Percentiles rank a stretch among this genome's conserved stretches.
Evolutionary conservation across 352 stramenopile genomes (phyloP).

Genomic region (Phytophthora kernoviae): DNA sequence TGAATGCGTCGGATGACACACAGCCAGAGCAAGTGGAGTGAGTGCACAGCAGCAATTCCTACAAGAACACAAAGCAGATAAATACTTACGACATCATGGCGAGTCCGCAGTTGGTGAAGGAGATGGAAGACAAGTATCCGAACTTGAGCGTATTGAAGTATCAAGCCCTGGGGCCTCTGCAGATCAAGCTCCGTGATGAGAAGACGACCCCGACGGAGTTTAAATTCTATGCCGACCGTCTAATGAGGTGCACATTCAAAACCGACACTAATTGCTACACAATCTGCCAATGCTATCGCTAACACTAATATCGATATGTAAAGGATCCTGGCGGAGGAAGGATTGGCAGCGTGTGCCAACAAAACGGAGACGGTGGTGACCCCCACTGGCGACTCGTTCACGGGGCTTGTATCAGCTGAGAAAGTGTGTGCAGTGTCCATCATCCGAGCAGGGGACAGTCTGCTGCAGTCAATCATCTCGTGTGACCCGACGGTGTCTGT

Average conservation of each 20-base stretch:
- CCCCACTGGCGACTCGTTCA: slow-evolving; percentile 70
- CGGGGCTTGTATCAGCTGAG: slow-evolving; percentile 51
- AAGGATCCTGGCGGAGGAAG: slow-evolving; percentile 77
- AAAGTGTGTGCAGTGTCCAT: slow-evolving; percentile 94
- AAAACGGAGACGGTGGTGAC: slow-evolving; percentile 64
- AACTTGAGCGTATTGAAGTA: slow-evolving; percentile 73
- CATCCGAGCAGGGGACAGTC: slow-evolving; percentile 90
- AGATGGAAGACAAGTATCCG: slow-evolving; percentile 65
- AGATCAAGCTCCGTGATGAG: slow-evolving; percentile 78
- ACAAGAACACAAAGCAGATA: background rate
- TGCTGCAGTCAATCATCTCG: slow-evolving; percentile 91
- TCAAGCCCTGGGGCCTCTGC: slow-evolving; percentile 62
- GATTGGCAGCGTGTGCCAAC: slow-evolving; percentile 64
- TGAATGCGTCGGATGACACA: slow-evolving; percentile 10
- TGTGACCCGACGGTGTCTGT: slow-evolving; percentile 88
- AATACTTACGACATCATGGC: slow-evolving; percentile 39
- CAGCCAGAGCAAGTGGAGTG: background rate
- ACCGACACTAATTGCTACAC: too few relatives aligned
- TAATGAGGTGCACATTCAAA: slow-evolving; percentile 58
- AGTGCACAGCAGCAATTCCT: too few relatives aligned
- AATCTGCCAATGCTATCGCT: background rate
- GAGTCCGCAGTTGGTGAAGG: slow-evolving; percentile 39
- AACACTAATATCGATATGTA: background rate
- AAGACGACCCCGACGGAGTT: slow-evolving; percentile 73
- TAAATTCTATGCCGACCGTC: slow-evolving; percentile 79